These are phyloP conservation scores for Dimocarpus longan DNA, from an alignment of 345 rosid genomes.

Conservation along the genomic window DNA sequence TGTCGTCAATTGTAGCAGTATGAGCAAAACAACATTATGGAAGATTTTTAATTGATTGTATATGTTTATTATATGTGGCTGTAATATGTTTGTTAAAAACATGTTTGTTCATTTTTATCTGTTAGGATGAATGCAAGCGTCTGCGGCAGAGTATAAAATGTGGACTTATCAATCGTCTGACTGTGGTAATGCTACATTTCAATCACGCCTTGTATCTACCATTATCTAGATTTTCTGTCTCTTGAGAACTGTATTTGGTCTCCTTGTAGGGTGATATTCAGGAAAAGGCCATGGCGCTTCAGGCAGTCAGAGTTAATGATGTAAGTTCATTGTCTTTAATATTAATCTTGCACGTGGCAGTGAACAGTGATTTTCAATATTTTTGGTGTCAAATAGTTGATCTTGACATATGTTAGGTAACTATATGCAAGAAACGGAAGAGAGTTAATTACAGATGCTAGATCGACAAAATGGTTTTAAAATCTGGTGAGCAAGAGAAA, in stretches of 20 bases:
- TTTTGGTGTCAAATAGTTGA: background rate
- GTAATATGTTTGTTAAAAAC: slow-evolving; percentile 1
- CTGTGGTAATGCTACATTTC: slow-evolving; percentile 65
- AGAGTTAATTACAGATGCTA: background rate
- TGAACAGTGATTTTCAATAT: background rate
- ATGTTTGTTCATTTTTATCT: slow-evolving; percentile 24
- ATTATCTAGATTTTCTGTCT: slow-evolving; percentile 5
- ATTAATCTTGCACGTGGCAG: background rate
- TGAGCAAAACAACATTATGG: background rate
- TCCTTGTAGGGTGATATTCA: slow-evolving; percentile 84
- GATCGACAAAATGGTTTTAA: background rate
- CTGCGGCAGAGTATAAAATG: slow-evolving; percentile 97
- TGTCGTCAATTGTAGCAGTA: background rate
- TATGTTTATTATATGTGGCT: background rate
- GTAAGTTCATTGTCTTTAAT: slow-evolving; percentile 46
- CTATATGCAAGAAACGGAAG: background rate
- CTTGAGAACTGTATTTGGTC: slow-evolving; percentile 17
- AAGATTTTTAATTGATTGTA: background rate
- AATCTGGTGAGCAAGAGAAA: background rate
- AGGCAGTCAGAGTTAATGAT: slow-evolving; percentile 92
- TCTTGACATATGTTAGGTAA: background rate
- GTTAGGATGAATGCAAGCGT: slow-evolving; percentile 97
- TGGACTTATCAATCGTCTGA: slow-evolving; percentile 82
- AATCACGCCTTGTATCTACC: background rate
- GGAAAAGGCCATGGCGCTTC: slow-evolving; percentile 88